These are phyloP conservation scores for Pseudocercospora cruenta DNA, from an alignment of 2,329 filamentous ascomycete species.

Conservation along the genomic window DNA sequence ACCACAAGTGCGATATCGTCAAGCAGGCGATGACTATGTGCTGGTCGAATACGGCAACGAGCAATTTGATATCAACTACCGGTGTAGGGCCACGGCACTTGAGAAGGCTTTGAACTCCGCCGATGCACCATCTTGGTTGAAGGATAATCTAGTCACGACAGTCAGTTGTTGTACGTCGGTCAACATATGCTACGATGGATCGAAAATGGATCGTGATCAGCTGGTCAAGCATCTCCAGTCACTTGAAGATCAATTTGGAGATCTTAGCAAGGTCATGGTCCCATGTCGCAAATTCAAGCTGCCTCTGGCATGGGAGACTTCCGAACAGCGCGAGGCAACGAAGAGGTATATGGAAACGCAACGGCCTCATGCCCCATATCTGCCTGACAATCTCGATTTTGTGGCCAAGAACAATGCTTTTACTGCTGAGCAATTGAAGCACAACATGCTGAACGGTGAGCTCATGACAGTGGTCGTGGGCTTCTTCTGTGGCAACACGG, in stretches of 20 bases:
- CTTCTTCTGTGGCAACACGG: constrained; percentile 59
- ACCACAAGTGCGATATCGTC: constrained; percentile 39
- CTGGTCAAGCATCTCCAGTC: constrained; percentile 45
- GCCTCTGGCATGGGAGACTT: constrained; percentile 48
- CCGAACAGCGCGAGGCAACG: constrained; percentile 55
- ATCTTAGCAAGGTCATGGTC: constrained; percentile 46
- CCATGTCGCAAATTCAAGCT: constrained; percentile 49
- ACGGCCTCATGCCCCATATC: constrained; percentile 62
- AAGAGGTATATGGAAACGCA: constrained; percentile 65
- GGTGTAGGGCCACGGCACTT: constrained; percentile 59
- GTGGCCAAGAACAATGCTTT: constrained; percentile 60
- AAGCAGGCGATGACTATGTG: constrained; percentile 55
- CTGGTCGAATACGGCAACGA: constrained; percentile 63
- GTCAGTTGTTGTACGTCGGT: constrained; percentile 55
- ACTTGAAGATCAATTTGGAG: constrained; percentile 48
- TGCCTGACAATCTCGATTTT: constrained; percentile 66
- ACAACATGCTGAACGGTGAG: constrained; percentile 55
- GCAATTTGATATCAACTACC: constrained; percentile 60
- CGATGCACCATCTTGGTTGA: constrained; percentile 44
- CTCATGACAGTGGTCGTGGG: constrained; percentile 59
- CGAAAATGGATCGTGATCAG: constrained; percentile 40
- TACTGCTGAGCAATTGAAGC: constrained; percentile 51
- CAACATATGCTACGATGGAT: constrained; percentile 48
- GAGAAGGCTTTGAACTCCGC: constrained; percentile 51
- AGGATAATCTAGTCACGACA: constrained; percentile 52